phyloP scores from a whole-genome alignment of 2,329 filamentous ascomycete species.

The Claviceps capensis region DNA sequence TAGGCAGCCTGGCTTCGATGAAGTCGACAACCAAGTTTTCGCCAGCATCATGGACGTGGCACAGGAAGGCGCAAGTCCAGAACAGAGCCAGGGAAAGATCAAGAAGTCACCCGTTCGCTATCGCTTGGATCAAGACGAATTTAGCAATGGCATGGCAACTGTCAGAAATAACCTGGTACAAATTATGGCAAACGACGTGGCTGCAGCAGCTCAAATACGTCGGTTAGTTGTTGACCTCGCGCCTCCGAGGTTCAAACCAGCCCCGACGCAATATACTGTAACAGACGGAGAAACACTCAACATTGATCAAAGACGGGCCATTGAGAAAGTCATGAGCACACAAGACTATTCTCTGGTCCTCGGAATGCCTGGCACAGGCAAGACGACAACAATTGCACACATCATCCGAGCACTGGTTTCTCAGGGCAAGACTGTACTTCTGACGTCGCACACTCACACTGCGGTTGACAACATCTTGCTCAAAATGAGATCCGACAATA shows the following conservation, averaged over 20 bases:
- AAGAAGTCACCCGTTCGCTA: slow-evolving; percentile 51
- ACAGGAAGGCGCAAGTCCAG: slow-evolving; percentile 34
- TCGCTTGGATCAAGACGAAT: slow-evolving; percentile 92
- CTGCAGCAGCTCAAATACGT: slow-evolving; percentile 58
- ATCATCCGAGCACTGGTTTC: slow-evolving; percentile 84
- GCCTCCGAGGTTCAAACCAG: slow-evolving; percentile 57
- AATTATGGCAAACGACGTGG: slow-evolving; percentile 70
- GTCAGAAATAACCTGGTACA: slow-evolving; percentile 89
- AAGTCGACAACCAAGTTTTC: slow-evolving; percentile 69
- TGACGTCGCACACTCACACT: slow-evolving; percentile 94
- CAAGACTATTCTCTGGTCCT: slow-evolving; percentile 93
- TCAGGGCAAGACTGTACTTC: slow-evolving; percentile 80
- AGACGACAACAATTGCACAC: slow-evolving; percentile 95
- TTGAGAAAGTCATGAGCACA: slow-evolving; percentile 91
- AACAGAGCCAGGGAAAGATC: slow-evolving; percentile 37
- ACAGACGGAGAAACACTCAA: slow-evolving; percentile 59
- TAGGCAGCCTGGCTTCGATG: slow-evolving; percentile 62
- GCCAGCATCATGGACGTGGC: slow-evolving; percentile 80
- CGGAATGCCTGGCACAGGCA: slow-evolving; percentile 96
- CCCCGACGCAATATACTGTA: slow-evolving; percentile 49
- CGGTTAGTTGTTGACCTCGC: slow-evolving; percentile 67
- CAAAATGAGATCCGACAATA: slow-evolving; percentile 69
- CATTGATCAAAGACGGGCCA: slow-evolving; percentile 70
- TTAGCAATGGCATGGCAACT: slow-evolving; percentile 93
- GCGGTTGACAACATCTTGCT: slow-evolving; percentile 96